These are phyloP conservation scores for Pezicula neosporulosa DNA, from an alignment of 2,329 filamentous ascomycete genomes.

Conservation along the genomic window DNA sequence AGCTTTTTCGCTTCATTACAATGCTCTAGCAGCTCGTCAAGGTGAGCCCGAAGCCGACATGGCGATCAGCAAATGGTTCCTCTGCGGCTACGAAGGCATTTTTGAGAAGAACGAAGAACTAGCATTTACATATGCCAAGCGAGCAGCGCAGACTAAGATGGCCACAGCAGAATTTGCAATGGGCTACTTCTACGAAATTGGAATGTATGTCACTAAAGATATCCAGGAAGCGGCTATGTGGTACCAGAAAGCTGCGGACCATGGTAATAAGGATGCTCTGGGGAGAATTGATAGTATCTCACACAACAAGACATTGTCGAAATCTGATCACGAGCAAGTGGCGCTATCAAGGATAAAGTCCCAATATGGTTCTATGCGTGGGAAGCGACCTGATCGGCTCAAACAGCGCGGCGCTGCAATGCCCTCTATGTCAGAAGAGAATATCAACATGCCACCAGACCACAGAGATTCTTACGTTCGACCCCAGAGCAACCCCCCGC, in stretches of 20 bases:
- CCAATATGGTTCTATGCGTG: conserved; percentile 67
- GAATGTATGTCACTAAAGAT: conserved; percentile 84
- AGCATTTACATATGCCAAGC: conserved; percentile 85
- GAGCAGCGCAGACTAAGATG: conserved; percentile 77
- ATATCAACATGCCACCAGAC: conserved; percentile 21
- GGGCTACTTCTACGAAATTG: conserved; percentile 97
- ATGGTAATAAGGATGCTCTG: conserved; percentile 87
- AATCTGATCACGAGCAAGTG: conserved; percentile 88
- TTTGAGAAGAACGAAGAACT: conserved; percentile 96
- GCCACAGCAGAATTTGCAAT: conserved; percentile 93
- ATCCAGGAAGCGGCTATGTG: conserved; percentile 78
- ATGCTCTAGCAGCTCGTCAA: conserved; percentile 86
- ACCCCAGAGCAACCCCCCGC: conserved; percentile 6
- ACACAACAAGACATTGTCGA: conserved; percentile 79
- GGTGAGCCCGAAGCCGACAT: conserved; percentile 92
- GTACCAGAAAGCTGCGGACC: conserved; percentile 86
- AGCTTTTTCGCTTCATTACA: conserved; percentile 90
- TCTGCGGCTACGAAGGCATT: conserved; percentile 88
- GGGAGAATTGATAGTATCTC: conserved; percentile 80
- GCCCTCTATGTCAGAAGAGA: conserved; percentile 24
- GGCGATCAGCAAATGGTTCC: conserved; percentile 97
- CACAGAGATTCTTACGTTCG: conserved; percentile 13
- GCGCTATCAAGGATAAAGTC: conserved; percentile 86
- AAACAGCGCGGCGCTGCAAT: conserved; percentile 35
- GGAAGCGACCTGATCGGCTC: conserved; percentile 58